Evolutionary conservation across 768 basidiomycete genomes (phyloP), one percentile per base, ranked within the genome.

Genomic region (Mycena galopus): DNA sequence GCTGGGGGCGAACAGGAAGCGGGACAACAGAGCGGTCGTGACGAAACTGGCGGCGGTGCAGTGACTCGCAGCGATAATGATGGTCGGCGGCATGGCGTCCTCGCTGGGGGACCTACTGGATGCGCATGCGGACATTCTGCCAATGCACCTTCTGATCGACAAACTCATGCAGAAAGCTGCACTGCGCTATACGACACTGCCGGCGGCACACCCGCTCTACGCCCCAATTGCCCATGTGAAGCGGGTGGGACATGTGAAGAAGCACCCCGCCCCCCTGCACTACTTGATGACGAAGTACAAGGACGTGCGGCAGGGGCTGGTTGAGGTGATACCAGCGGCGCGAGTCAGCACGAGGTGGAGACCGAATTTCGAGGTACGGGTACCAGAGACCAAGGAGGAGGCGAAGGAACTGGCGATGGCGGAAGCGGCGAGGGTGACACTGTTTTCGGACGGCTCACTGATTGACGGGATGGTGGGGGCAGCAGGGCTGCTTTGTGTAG

Each of bases 191-290:
- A 42, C 60, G 29, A 62, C 60, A 21, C 60, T 62, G 1, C 60
- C 60, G 3, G 3, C 17, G 29, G 47, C 60, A 0, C 60, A 62
- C 60, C 80, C 80, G 19, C 64, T 81, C 3, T 44, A 69, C 65
- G 65, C 51, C 21, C 53, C 69, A 14, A 30, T 74, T 2, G 19
- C 19, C 19, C 61, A 60, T 17, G 70, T 61, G 56, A 23, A 14
- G 19, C 35, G 39, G 35, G 30, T 30, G 16, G 11, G 57, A 65
- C 60, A 29, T 17, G 50, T 64, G 17, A 51, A 64, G 50, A 64
- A n/a, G 23, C 75, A 76, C 47, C 37, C 51, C 44, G 60, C 50
- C 32, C 75, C 77, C 6, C 57, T 74, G 29, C 67, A 67, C n/a
- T 58, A 65, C 37, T 30, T 64, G 50, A 64, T 64, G 63, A 64